Evolutionary conservation across 768 basidiomycete species (phyloP).

Genomic region (Daedaleopsis nitida): DNA sequence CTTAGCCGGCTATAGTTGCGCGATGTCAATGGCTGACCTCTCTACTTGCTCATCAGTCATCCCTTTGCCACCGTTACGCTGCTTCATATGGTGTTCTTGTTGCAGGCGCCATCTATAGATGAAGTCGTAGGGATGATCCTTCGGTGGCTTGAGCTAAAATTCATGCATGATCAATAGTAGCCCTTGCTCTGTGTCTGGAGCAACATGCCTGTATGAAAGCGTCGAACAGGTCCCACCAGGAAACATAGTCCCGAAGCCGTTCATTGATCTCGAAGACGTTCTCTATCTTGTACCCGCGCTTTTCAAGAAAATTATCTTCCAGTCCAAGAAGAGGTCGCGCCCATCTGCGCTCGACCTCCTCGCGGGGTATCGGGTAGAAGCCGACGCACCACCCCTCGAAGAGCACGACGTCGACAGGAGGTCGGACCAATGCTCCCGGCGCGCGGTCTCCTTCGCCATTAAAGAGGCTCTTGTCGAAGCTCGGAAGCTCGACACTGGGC

Average conservation of each 20-base stretch:
- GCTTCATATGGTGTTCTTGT: conserved; percentile 91
- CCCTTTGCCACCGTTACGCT: conserved; percentile 78
- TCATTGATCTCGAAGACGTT: conserved; percentile 68
- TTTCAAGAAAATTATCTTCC: conserved; percentile 34
- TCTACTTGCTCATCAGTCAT: conserved; percentile 86
- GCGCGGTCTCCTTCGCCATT: conserved; percentile 85
- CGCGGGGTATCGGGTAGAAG: conserved; percentile 62
- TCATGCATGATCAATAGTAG: neutral
- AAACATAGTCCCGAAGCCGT: conserved; percentile 56
- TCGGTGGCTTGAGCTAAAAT: conserved; percentile 41
- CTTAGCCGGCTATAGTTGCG: neutral
- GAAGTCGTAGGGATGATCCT: conserved; percentile 43
- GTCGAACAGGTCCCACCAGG: conserved; percentile 73
- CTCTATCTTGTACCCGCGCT: conserved; percentile 43
- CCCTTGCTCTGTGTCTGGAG: neutral
- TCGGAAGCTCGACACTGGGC: conserved; percentile 56
- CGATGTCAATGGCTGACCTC: conserved; percentile 29
- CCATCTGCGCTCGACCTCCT: conserved; percentile 59
- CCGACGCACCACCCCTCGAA: conserved; percentile 98
- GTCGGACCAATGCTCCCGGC: conserved; percentile 44
- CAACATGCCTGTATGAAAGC: conserved; percentile 71
- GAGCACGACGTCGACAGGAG: conserved; percentile 77
- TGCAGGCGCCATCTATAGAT: conserved; percentile 89
- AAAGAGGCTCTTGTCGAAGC: conserved; percentile 86
- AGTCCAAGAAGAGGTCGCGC: conserved; percentile 35